These are phyloP conservation scores for Odonthalia washingtoniensis DNA, from an alignment of 31 red algal genomes.

Conservation along the genomic window DNA sequence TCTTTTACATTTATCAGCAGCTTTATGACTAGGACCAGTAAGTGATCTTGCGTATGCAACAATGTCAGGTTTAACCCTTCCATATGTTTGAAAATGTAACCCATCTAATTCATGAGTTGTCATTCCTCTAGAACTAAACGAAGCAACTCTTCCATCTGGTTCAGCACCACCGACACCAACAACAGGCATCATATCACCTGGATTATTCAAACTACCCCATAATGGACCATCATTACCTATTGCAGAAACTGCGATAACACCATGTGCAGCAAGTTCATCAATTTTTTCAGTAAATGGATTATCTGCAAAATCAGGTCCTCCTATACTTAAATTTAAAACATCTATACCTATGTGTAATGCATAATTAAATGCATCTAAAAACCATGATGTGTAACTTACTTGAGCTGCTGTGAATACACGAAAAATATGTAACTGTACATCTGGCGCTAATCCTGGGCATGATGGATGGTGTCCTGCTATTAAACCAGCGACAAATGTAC, in stretches of 20 bases:
- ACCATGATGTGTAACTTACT: slow-evolving; percentile 89
- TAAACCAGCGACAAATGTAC: slow-evolving; percentile 91
- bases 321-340: slow-evolving; percentile 91
- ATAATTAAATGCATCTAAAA: slow-evolving; percentile 98
- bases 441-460: slow-evolving; percentile 90
- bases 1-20: slow-evolving; percentile 45
- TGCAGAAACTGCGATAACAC: slow-evolving; percentile 85
- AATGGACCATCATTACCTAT: slow-evolving; percentile 97
- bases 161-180: slow-evolving; percentile 93
- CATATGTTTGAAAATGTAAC: slow-evolving; percentile 54
- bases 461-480: slow-evolving; percentile 77
- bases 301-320: slow-evolving; percentile 89
- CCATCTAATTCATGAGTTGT: slow-evolving; percentile 79
- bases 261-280: slow-evolving; percentile 84
- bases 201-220: slow-evolving; percentile 91
- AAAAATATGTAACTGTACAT: slow-evolving; percentile 74
- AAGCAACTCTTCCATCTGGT: slow-evolving; percentile 77
- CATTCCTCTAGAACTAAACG: slow-evolving; percentile 95
- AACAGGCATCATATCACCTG: slow-evolving; percentile 94
- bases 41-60: slow-evolving; percentile 83
- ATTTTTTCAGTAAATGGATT: slow-evolving; percentile 95
- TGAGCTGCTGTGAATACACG: slow-evolving; percentile 84
- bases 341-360: slow-evolving; percentile 82
- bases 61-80: slow-evolving; percentile 86
- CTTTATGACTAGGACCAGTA: slow-evolving; percentile 66